Evolutionary conservation across 768 basidiomycete species (phyloP), one percentile per base, ranked within the genome.

Genomic region (Lactarius hatsudake): DNA sequence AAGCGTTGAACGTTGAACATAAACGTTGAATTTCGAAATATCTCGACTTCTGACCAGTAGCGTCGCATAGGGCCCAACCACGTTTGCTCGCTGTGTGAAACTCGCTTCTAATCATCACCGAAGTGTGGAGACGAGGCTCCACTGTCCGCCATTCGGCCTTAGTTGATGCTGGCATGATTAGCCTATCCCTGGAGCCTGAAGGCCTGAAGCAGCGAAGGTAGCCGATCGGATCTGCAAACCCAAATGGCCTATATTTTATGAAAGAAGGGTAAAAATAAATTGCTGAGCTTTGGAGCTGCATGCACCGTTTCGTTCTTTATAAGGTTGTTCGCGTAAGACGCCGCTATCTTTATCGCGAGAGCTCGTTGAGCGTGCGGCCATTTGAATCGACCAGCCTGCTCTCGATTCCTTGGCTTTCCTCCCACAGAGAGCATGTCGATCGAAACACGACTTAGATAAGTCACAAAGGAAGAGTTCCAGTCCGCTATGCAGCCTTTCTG

Each of bases 281-380:
- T 9, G 10, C 9, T n/a, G 45, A 20, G 45, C 17, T 2, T 43
- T 62, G 56, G 61, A 66, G 65, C 18, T 23, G 42, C 7, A 15
- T 57, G 43, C 62, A 66, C 61, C 2, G 23, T 51, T 51, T 51
- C 38, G 5, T 51, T 51, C 48, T 51, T 51, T 23, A 51, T 12
- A 26, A n/a, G 18, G 51, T 13, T 26, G 23, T 53, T 28, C 23
- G 26, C 5, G 23, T 51, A 51, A 53, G 51, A 51, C 48, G 48
- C 51, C 51, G 51, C 15, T 15, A 26, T 26, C n/a, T 2, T 26
- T 42, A 42, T 42, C 42, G 6, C 42, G 26, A 23, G 12, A 15
- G 26, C 43, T 66, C 55, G 30, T 38, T 20, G 54, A 53, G 42
- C 23, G 30, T n/a, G 28, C 54, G 20, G 40, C 55, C 55, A 28